phyloP scores from a whole-genome alignment of 805 yeast species.

The Tetrapisispora arboricola region DNA sequence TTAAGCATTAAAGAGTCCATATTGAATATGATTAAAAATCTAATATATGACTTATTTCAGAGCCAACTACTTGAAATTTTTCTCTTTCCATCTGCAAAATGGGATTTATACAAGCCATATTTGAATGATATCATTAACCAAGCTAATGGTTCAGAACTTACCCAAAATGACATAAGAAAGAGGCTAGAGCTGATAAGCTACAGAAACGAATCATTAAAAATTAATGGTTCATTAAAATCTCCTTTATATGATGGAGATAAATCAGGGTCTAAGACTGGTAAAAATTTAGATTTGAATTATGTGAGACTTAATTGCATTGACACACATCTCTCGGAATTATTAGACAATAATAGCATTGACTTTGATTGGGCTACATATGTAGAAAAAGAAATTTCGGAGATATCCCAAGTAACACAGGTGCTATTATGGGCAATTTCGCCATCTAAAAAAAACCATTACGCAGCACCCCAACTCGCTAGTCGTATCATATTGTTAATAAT shows the following conservation, averaged over 20 bases:
- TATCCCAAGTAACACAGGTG: conserved; percentile 21
- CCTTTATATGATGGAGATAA: not conserved
- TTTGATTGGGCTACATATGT: conserved; percentile 26
- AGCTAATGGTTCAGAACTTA: conserved; percentile 20
- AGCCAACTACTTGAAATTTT: conserved; percentile 40
- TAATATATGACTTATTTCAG: conserved; percentile 26
- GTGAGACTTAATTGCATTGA: conserved; percentile 17
- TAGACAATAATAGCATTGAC: conserved; percentile 22
- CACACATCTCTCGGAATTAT: conserved; percentile 13
- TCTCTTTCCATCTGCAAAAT: conserved; percentile 47
- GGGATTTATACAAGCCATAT: conserved; percentile 44
- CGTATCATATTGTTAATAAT: conserved; percentile 22
- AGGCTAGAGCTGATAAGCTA: conserved; percentile 53
- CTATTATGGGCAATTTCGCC: conserved; percentile 28
- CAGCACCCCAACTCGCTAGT: conserved; percentile 24
- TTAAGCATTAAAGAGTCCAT: conserved; percentile 24
- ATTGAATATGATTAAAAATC: conserved; percentile 16
- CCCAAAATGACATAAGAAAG: conserved; percentile 25
- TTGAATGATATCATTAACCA: conserved; percentile 31
- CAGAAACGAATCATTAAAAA: conserved; percentile 60
- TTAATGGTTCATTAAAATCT: not conserved
- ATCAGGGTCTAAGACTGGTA: conserved; percentile 21
- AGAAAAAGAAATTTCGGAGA: conserved; percentile 18
- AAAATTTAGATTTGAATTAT: conserved; percentile 25
- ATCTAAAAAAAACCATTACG: conserved; percentile 22